Evolutionary conservation across 1,139 yeast genomes (phyloP).

Genomic region (Scheffersomyces insectosa): DNA sequence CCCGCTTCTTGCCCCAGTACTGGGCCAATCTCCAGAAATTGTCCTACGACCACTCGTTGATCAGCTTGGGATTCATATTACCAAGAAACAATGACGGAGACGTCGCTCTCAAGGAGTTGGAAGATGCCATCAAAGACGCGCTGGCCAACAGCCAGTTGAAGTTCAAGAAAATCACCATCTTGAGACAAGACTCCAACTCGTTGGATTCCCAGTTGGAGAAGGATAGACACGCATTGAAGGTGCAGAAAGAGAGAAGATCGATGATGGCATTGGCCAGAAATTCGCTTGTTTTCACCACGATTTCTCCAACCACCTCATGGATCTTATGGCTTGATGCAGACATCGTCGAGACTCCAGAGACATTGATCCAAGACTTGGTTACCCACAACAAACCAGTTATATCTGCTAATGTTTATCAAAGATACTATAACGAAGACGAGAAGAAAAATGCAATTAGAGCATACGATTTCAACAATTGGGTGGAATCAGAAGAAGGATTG

Average conservation of each 20-base stretch:
- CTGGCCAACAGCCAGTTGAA: slow-evolving; percentile 56
- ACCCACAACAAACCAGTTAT: slow-evolving; percentile 81
- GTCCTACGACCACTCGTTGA: slow-evolving; percentile 78
- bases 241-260: slow-evolving; percentile 86
- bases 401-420: slow-evolving; percentile 91
- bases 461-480: slow-evolving; percentile 96
- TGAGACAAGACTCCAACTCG: slow-evolving; percentile 87
- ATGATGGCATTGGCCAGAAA: slow-evolving; percentile 95
- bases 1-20: slow-evolving; percentile 77
- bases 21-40: slow-evolving; percentile 80
- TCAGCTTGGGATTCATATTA: slow-evolving; percentile 87
- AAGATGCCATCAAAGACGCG: slow-evolving; percentile 61
- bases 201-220: slow-evolving; percentile 69
- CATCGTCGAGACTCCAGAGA: slow-evolving; percentile 81
- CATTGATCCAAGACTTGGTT: slow-evolving; percentile 85
- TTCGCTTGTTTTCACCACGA: slow-evolving; percentile 83
- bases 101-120: slow-evolving; percentile 66
- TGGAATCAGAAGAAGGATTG: slow-evolving; percentile 84
- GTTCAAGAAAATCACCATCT: slow-evolving; percentile 78
- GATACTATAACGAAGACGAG: slow-evolving; percentile 61
- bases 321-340: slow-evolving; percentile 95
- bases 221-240: slow-evolving; percentile 68
- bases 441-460: slow-evolving; percentile 70
- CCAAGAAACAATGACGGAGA: slow-evolving; percentile 85
- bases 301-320: slow-evolving; percentile 92